Conservation (phyloP, 129 eudicot species). For the carrot (Daucus carota) region DH1_v3.0 NC_030387.2:12533501-12534000, state of each 20-base stretch:
- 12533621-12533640: constrained; percentile 2
- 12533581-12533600: constrained; percentile 3
- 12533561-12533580: constrained; percentile 6
- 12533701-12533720: neutral
- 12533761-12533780: neutral
- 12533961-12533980: neutral
- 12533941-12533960: neutral
- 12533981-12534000: neutral
- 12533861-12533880: constrained; percentile 62
- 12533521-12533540: constrained; percentile 17
- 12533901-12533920: neutral
- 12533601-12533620: neutral
- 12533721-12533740: neutral
- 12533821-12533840: constrained; percentile 38
- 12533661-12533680: neutral
- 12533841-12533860: constrained; percentile 71
- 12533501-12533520: constrained; percentile 10
- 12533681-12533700: constrained; percentile 6
- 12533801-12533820: constrained; percentile 43
- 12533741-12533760: neutral
- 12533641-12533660: constrained; percentile 1
- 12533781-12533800: constrained; percentile 31
- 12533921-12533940: neutral
- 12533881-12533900: constrained; percentile 64
- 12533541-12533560: constrained; percentile 24